Base-by-base conservation (phyloP, 192 early-diverging fungal genomes). In the Umbelopsis sp. region DNA sequence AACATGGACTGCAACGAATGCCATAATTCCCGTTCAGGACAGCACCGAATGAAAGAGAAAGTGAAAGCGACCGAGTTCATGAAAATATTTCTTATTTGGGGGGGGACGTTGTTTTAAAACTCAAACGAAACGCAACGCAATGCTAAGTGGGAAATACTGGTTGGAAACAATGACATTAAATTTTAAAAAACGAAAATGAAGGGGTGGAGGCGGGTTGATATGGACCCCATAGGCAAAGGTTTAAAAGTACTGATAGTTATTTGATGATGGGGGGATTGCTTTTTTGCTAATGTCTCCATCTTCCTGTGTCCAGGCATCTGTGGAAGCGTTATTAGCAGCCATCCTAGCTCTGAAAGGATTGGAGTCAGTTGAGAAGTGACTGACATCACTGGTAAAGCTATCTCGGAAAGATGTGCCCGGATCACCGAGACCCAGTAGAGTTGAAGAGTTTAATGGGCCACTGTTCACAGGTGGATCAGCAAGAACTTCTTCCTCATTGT, bases 1-100 rank as follows among this genome's bases (percentile, higher is more conserved):
- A 36, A 83, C 80, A 77, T 85, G 84, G 10, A 85, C 84, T 16
- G 84, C 84, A 56, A 85, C 78, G 59, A 85, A 85, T 26, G 31
- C 56, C 56, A 62, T 62, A 12, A 32, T n/a, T 8, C 56, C 26
- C 26, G 12, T 12, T 29, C 16, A n/a, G 26, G 17, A 17, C 16
- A 2, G 3, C 52, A 26, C 7, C 17, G 14, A 4, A 20, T n/a
- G 11, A 62, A 62, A 11, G 12, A n/a, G 16, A 34, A 62, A 34
- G 26, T 31, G 24, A 29, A 31, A 25, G 9, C 26, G 20, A 2
- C 17, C 1, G 2, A 34, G 2, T n/a, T n/a, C n/a, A n/a, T n/a
- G n/a, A n/a, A n/a, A n/a, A n/a, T n/a, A n/a, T n/a, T n/a, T n/a
- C n/a, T n/a, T n/a, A n/a, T n/a, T n/a, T n/a, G n/a, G n/a, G n/a